Conservation (phyloP, 2,329 filamentous ascomycete species). For the Clarireedia hainanense region DNA sequence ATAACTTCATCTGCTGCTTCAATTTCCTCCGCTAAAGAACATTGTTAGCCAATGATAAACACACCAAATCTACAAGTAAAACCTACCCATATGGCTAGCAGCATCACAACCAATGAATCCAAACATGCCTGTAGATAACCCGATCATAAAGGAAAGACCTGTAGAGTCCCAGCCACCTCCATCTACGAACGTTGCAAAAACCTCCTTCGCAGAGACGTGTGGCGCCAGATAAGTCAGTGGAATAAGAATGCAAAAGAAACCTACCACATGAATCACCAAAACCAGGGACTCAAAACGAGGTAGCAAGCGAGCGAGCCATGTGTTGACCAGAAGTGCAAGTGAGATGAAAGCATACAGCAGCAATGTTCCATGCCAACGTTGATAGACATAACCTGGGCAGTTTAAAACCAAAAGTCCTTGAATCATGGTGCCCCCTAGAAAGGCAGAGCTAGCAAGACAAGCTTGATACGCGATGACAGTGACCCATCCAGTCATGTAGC, state of each 20-base stretch:
- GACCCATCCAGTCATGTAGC: slow-evolving; percentile 11
- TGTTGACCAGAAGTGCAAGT: slow-evolving; percentile 36
- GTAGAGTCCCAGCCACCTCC: slow-evolving; percentile 25
- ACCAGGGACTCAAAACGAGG: slow-evolving; percentile 36
- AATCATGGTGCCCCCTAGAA: slow-evolving; percentile 36
- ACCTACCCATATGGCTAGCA: neutral
- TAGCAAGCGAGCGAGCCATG: slow-evolving; percentile 30
- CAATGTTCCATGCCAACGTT: slow-evolving; percentile 35
- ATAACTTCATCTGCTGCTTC: slow-evolving; percentile 4
- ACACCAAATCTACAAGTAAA: too few species aligned
- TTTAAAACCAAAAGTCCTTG: slow-evolving; percentile 33
- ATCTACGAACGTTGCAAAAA: slow-evolving; percentile 28
- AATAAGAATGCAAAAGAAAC: slow-evolving; percentile 37
- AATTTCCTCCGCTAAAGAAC: slow-evolving; percentile 9
- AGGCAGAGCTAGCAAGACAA: slow-evolving; percentile 21
- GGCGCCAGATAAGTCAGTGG: slow-evolving; percentile 27
- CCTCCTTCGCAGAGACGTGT: slow-evolving; percentile 11
- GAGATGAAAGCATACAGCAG: slow-evolving; percentile 33
- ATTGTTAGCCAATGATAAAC: neutral
- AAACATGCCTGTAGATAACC: slow-evolving; percentile 15
- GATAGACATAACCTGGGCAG: slow-evolving; percentile 27
- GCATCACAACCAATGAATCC: neutral
- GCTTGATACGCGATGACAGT: slow-evolving; percentile 4
- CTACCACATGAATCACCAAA: slow-evolving; percentile 36
- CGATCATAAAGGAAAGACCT: slow-evolving; percentile 30